Evolutionary conservation across 805 yeast species (phyloP), one percentile per base, ranked within the genome.

Genomic region (Suhomyces emberorum): DNA sequence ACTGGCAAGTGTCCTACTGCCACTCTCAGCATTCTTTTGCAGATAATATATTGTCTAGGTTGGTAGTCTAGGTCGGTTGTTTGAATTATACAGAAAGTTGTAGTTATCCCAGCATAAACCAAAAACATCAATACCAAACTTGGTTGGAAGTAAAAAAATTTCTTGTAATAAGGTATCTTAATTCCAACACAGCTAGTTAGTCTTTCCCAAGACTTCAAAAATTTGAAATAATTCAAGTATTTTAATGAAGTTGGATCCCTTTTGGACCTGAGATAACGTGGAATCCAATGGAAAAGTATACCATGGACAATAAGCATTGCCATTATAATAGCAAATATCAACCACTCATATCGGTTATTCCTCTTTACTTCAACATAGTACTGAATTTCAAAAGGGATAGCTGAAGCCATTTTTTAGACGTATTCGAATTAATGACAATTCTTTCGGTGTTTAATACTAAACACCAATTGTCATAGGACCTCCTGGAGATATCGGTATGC

Each of bases 251-350:
- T 32, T 3, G 42, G 34, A 7, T 30, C 34, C 39, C 70, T 47
- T 12, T 37, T 44, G 0, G 37, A 29, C 37, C 75, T 44, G 9
- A 68, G 41, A 22, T 28, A 48, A 23, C 54, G 43, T 3, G 74
- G 74, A 5, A 67, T 47, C 73, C 74, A 69, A 30, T 59, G 55
- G 46, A 69, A 67, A 3, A 69, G n/a, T 1, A 63, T 5, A 3
- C 77, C 77, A 49, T 71, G 69, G 5, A 57, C 15, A 1, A 58
- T 30, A 7, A 72, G 48, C 1, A 54, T 35, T 3, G 44, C 21
- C 2, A 67, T 9, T 5, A 55, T 45, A 9, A 61, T 23, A 1
- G 53, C 54, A 36, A 60, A 60, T 7, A 58, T 44, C 11, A 64
- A 41, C 66, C 74, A 67, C 28, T 61, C 63, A 39, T 44, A 70